Conservation (phyloP, 176 grass and related monocot genomes). For the Ampelocalamus luodianensis region DNA sequence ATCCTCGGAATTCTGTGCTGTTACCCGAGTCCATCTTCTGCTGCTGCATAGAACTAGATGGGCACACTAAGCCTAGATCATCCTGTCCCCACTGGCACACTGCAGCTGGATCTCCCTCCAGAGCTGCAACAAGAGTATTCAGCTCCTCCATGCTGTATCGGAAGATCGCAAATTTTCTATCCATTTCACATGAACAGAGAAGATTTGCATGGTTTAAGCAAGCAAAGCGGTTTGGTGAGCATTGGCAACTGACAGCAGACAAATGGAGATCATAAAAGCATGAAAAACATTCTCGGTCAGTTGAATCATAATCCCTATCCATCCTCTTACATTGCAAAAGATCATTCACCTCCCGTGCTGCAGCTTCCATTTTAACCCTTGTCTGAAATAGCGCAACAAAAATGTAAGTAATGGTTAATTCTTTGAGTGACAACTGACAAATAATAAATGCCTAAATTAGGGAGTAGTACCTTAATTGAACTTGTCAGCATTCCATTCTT, state of each 20-base stretch:
- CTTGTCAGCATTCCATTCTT: conserved; percentile 68
- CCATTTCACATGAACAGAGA: conserved; percentile 74
- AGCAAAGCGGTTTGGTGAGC: conserved; percentile 70
- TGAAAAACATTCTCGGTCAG: conserved; percentile 84
- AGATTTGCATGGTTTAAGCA: conserved; percentile 74
- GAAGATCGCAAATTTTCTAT: conserved; percentile 51
- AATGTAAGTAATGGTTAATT: conserved; percentile 23
- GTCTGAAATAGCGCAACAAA: conserved; percentile 53
- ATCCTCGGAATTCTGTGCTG: conserved; percentile 29
- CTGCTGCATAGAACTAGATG: conserved; percentile 34
- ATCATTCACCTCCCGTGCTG: conserved; percentile 41
- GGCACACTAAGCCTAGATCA: conserved; percentile 41
- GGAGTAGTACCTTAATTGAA: conserved; percentile 71
- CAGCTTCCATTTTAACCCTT: conserved; percentile 73
- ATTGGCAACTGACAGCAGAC: conserved; percentile 78
- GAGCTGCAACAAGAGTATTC: conserved; percentile 63
- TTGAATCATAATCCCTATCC: conserved; percentile 68
- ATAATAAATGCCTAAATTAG: conserved; percentile 35
- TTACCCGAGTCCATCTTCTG: conserved; percentile 37
- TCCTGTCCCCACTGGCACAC: conserved; percentile 47
- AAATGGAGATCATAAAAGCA: conserved; percentile 94
- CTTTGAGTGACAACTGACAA: conserved; percentile 14
- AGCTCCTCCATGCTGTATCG: conserved; percentile 75
- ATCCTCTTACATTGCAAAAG: conserved; percentile 56
- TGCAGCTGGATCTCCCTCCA: conserved; percentile 69